Conservation (phyloP, 2,329 filamentous ascomycete genomes). For the Huntiella abstrusa region DNA sequence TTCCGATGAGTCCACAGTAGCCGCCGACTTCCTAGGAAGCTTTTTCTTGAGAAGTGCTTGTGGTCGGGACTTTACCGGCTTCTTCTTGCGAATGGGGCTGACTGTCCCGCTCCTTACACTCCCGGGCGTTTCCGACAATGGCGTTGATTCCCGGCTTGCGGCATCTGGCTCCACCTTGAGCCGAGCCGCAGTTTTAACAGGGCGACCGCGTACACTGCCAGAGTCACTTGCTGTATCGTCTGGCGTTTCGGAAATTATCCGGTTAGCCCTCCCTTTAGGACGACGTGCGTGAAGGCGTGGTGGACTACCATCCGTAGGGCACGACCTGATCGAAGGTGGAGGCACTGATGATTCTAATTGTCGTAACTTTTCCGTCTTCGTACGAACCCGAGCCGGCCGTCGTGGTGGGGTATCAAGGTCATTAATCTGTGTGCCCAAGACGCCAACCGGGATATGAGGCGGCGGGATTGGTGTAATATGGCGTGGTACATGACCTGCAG, state of each 20-base stretch:
- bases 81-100: neutral
- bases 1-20: constrained; percentile 2
- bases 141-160: neutral
- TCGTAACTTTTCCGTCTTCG: neutral
- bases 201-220: no score
- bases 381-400: neutral
- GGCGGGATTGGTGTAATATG: constrained; percentile 2
- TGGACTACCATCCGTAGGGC: constrained; percentile 1
- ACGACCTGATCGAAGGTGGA: neutral
- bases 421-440: neutral
- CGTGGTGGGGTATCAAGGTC: neutral
- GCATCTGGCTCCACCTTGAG: neutral
- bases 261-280: constrained; percentile 2
- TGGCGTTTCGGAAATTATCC: constrained; percentile 3
- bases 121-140: neutral
- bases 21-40: neutral
- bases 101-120: neutral
- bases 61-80: neutral
- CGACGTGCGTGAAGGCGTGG: neutral
- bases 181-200: no score
- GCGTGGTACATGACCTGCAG: neutral
- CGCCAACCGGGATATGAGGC: neutral
- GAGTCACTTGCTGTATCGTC: neutral
- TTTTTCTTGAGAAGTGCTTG: neutral
- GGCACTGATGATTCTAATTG: neutral